These are phyloP conservation scores for Eimeria maxima DNA, from an alignment of 169 alveolate species.

Conservation along the genomic window DNA sequence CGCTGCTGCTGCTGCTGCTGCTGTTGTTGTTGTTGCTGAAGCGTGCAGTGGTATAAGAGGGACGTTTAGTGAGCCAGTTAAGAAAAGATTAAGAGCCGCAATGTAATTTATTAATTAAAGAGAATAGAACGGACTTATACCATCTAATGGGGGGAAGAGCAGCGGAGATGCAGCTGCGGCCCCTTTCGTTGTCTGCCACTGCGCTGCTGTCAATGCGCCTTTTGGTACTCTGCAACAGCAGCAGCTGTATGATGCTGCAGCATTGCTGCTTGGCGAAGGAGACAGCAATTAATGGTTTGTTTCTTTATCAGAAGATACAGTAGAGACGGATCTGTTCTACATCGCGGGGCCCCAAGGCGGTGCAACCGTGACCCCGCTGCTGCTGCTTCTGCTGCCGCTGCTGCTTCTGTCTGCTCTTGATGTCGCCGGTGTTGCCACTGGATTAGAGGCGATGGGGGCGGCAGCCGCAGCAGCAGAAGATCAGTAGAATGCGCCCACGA, in stretches of 20 bases:
- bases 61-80: background rate
- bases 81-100: background rate
- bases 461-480: constrained; percentile 24
- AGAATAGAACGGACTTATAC: background rate
- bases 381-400: constrained; percentile 44
- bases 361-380: constrained; percentile 38
- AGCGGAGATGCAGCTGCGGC: background rate
- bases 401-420: constrained; percentile 8
- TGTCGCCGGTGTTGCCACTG: constrained; percentile 1
- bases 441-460: background rate
- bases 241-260: background rate
- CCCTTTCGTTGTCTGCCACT: constrained; percentile 30
- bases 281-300: background rate
- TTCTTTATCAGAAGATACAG: background rate
- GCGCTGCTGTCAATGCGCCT: constrained; percentile 45
- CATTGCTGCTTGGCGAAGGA: background rate
- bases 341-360: background rate
- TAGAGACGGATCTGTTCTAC: background rate
- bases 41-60: too few relatives aligned
- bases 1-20: constrained; percentile 28
- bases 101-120: background rate
- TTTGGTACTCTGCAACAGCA: background rate
- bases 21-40: background rate
- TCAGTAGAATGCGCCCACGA: background rate
- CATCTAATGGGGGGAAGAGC: background rate